A percentile compares a stretch with the other conserved stretches of the same genome.
Conservation (phyloP, 2,329 filamentous ascomycete species). For the Dothiorella sarmentorum region DNA sequence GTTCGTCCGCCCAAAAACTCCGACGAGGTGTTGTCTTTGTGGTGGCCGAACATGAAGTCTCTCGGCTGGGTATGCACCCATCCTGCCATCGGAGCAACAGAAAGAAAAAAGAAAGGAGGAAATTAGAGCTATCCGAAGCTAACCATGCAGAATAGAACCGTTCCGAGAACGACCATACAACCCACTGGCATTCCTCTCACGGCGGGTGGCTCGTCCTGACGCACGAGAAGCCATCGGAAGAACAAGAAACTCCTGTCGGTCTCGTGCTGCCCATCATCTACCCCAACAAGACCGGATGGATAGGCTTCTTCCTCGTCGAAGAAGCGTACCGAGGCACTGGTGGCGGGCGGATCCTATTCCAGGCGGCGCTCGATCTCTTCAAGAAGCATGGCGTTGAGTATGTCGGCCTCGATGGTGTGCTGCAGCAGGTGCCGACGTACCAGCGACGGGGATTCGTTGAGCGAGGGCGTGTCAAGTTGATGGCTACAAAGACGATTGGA, state of each 20-base stretch:
- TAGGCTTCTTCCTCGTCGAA: constrained; percentile 38
- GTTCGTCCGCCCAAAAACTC: constrained; percentile 25
- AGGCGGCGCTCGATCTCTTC: constrained; percentile 28
- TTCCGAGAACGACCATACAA: constrained; percentile 29
- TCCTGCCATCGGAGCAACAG: not conserved
- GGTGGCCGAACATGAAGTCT: constrained; percentile 35
- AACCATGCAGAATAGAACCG: constrained; percentile 29
- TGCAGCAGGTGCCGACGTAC: constrained; percentile 37
- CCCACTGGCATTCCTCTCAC: constrained; percentile 31
- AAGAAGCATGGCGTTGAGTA: constrained; percentile 21
- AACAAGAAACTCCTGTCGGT: constrained; percentile 27
- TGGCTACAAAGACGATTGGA: constrained; percentile 21
- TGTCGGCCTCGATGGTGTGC: constrained; percentile 37
- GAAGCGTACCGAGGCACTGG: constrained; percentile 30
- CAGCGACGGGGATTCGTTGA: constrained; percentile 33
- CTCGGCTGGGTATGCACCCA: constrained; percentile 32
- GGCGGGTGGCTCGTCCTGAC: constrained; percentile 32
- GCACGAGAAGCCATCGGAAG: constrained; percentile 21
- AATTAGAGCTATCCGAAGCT: no score
- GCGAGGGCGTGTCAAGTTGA: constrained; percentile 27
- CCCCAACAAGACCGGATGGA: constrained; percentile 37
- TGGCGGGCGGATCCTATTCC: constrained; percentile 32
- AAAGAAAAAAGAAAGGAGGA: no score
- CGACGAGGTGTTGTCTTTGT: constrained; percentile 28
- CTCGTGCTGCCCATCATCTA: constrained; percentile 33